Evolutionary conservation across 148 eudicot genomes (phyloP).

Genomic region (Camellia lanceoleosa): DNA sequence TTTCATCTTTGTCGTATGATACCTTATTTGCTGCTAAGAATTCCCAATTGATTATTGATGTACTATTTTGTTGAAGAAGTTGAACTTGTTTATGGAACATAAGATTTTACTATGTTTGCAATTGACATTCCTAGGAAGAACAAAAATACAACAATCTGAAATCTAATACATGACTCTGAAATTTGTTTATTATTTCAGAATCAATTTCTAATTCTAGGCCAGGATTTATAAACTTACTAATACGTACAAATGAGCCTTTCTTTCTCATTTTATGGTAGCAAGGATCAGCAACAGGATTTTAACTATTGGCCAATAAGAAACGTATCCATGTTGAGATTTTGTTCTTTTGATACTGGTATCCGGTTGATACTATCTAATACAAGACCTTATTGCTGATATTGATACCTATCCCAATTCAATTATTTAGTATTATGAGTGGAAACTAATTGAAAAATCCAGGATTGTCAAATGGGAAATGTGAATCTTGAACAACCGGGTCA

Average conservation of each 20-base stretch:
- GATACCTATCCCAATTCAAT: no score
- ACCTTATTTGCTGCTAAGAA: background rate
- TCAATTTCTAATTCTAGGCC: constrained; percentile 5
- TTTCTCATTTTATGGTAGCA: background rate
- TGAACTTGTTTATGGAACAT: background rate
- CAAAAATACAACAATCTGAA: background rate
- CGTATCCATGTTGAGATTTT: no score
- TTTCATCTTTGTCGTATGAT: no score
- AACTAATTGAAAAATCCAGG: constrained; percentile 38
- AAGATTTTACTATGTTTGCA: background rate
- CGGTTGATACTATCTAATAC: no score
- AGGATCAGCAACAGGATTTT: background rate
- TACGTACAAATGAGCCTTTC: background rate
- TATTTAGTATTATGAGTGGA: background rate
- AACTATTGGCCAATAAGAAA: no score
- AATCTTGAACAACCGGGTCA: constrained; percentile 42
- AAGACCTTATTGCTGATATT: no score
- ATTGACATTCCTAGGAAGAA: background rate
- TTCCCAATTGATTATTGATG: background rate
- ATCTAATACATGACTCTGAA: background rate
- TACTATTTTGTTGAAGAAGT: background rate
- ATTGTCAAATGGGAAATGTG: constrained; percentile 48
- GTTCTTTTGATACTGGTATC: no score
- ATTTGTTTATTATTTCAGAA: constrained; percentile 6
- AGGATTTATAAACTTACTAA: background rate